Conservation (phyloP, 371 early-diverging fungal genomes). For the Apophysomyces ossiformis region DNA sequence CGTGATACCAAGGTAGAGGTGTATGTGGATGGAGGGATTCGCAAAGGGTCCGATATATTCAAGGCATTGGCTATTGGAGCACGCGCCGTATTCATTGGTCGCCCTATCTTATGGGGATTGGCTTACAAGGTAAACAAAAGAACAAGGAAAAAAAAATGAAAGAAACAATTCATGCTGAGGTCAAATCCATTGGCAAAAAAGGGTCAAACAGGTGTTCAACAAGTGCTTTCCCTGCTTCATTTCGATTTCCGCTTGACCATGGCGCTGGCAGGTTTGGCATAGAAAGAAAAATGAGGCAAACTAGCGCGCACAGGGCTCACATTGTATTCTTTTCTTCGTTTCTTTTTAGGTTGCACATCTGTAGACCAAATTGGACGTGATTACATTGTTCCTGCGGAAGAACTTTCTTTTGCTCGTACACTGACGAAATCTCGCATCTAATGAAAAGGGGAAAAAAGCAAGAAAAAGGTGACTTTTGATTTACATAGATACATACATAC, state of each 20-base stretch:
- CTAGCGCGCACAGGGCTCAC: too few relatives aligned
- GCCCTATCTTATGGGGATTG: slow-evolving; percentile 61
- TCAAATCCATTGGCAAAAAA: neutral
- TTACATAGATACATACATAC: too few relatives aligned
- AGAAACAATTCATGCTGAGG: too few relatives aligned
- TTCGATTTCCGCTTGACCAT: slow-evolving; percentile 29
- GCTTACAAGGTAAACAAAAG: slow-evolving; percentile 33
- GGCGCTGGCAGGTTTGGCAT: slow-evolving; percentile 29
- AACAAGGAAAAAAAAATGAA: neutral
- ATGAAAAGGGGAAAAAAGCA: too few relatives aligned
- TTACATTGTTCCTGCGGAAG: slow-evolving; percentile 10
- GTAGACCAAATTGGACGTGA: slow-evolving; percentile 10
- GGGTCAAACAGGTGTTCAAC: slow-evolving; percentile 26
- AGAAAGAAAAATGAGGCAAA: too few relatives aligned
- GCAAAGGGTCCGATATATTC: slow-evolving; percentile 67
- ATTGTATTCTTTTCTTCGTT: neutral
- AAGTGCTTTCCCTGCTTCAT: slow-evolving; percentile 21
- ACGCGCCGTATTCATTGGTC: slow-evolving; percentile 70
- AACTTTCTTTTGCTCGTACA: slow-evolving; percentile 8
- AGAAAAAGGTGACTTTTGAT: too few relatives aligned
- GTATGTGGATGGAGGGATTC: slow-evolving; percentile 75
- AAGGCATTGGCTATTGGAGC: slow-evolving; percentile 80
- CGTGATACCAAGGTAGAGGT: slow-evolving; percentile 56
- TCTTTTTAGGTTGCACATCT: slow-evolving; percentile 13
- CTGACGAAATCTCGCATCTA: too few relatives aligned